Conservation (phyloP, 371 early-diverging fungal species). For the Mortierella sp. region DNA sequence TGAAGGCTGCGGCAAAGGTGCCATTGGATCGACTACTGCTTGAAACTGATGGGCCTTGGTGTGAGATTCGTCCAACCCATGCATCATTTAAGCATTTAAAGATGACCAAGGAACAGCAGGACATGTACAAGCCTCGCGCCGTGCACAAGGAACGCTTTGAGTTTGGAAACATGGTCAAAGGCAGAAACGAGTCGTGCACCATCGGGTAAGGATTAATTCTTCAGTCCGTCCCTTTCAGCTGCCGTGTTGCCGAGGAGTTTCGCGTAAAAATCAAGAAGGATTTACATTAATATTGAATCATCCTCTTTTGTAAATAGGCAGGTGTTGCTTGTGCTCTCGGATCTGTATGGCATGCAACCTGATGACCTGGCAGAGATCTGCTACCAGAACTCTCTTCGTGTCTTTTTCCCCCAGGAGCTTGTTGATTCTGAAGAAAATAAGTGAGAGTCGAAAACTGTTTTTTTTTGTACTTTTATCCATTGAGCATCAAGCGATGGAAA, state of each 20-base stretch:
- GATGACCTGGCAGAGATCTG: slow-evolving; percentile 66
- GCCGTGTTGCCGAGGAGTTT: no score
- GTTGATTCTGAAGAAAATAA: background rate
- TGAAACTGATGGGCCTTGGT: slow-evolving; percentile 98
- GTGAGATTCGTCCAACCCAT: slow-evolving; percentile 93
- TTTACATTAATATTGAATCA: no score
- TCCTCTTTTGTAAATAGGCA: slow-evolving; percentile 57
- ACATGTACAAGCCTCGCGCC: slow-evolving; percentile 59
- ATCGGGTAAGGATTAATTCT: slow-evolving; percentile 66
- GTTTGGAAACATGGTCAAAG: slow-evolving; percentile 82
- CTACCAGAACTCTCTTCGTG: slow-evolving; percentile 71
- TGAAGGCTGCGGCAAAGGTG: slow-evolving; percentile 83
- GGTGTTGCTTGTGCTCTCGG: slow-evolving; percentile 72
- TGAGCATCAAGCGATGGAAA: background rate
- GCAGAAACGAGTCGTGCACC: slow-evolving; percentile 88
- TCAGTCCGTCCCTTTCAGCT: background rate
- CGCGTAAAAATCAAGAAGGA: no score
- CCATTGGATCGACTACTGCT: slow-evolving; percentile 90
- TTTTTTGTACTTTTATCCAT: background rate
- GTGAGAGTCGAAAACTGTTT: background rate
- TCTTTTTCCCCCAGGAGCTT: slow-evolving; percentile 62
- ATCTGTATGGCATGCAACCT: slow-evolving; percentile 64
- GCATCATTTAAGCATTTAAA: slow-evolving; percentile 77
- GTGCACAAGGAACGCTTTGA: slow-evolving; percentile 83
- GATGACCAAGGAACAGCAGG: slow-evolving; percentile 53